These are phyloP conservation scores for Coniophora puteana DNA, from an alignment of 1,284 basidiomycete species.

Conservation along the genomic window DNA sequence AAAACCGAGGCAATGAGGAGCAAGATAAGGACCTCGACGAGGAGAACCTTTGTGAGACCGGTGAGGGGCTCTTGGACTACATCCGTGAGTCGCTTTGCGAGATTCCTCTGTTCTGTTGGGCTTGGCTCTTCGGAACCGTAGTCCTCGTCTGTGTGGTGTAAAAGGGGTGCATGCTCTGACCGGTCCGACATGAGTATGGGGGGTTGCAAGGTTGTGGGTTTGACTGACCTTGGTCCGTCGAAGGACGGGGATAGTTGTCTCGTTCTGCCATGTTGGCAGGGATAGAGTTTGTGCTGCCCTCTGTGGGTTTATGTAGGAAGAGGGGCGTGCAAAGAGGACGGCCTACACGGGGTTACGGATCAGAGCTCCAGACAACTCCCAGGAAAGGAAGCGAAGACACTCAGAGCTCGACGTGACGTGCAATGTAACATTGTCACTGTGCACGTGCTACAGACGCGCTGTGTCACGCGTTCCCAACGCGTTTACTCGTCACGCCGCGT, in stretches of 20 bases:
- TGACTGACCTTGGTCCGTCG: constrained; percentile 40
- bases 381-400: no score
- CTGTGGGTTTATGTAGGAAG: constrained; percentile 23
- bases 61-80: constrained; percentile 76
- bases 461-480: constrained; percentile 3
- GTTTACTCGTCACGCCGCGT: background rate
- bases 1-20: constrained; percentile 84
- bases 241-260: no score
- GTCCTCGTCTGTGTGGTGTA: constrained; percentile 39
- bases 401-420: no score
- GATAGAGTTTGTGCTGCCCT: constrained; percentile 8
- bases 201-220: background rate
- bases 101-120: constrained; percentile 27
- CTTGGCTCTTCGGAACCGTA: constrained; percentile 19
- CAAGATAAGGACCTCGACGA: constrained; percentile 71
- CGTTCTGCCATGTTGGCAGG: constrained; percentile 34
- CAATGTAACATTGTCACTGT: constrained; percentile 5
- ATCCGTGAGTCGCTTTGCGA: constrained; percentile 49
- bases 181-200: constrained; percentile 2
- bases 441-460: constrained; percentile 1
- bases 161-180: constrained; percentile 53
- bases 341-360: constrained; percentile 17
- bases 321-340: constrained; percentile 25
- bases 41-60: constrained; percentile 81
- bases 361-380: no score